Evolutionary conservation across 2,329 filamentous ascomycete species (phyloP), one percentile per base, ranked within the genome.

Genomic region (Alternaria metachromatica): DNA sequence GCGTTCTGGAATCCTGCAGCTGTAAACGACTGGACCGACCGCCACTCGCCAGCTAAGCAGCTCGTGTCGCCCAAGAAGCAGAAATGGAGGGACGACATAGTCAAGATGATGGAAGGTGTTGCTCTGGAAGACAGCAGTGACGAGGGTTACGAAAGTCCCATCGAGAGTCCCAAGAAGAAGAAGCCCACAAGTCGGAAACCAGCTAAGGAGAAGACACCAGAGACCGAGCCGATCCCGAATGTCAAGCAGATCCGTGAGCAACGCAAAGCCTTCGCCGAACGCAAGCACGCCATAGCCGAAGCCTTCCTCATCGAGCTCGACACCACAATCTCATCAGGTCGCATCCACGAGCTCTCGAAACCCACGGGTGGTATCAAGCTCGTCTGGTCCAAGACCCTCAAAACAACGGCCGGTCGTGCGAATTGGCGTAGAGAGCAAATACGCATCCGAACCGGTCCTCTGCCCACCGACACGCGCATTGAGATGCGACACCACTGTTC

Each of bases 371-470:
- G 92, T 1, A 85, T 95, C 50, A 86, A 87, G 60, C 84, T 95
- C 41, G 80, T 87, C 46, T 96, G 92, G 92, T 89, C 86, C 64
- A 92, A 91, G 70, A 92, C 88, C n/a, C 87, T 96, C 55, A 92
- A 90, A 75, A 91, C 90, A 2, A 95, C 92, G 0, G 92, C 92
- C 13, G 92, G 92, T 37, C 79, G 84, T 28, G 84, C 84, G 33
- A 84, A 84, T 63, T 86, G 84, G 84, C 80, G 80, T 11, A 78
- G 82, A 55, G 82, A 85, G 70, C 80, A 77, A 18, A 78, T 81
- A 20, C 80, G 78, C 53, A 69, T 77, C 1, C 76, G 72, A 48
- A 75, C 69, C 11, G 72, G 75, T 9, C 65, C 76, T 26, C 33
- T 61, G 0, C 63, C 72, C 9, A 69, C 70, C 10, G 69, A 76